Evolutionary conservation across 2,329 filamentous ascomycete species (phyloP).

Genomic region (Claviceps digitariae): DNA sequence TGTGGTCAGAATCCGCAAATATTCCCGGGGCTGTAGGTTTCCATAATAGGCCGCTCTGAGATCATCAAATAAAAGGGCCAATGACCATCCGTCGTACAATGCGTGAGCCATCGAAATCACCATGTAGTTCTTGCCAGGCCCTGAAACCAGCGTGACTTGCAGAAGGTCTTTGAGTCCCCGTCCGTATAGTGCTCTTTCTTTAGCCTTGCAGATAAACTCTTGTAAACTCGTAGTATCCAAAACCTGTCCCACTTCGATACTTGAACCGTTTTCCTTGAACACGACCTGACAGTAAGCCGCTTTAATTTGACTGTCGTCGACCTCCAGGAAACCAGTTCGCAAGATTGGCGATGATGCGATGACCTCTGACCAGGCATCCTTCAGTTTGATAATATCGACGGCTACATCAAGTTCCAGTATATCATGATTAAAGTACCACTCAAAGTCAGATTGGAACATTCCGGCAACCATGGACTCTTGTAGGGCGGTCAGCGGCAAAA

Average conservation of each 20-base stretch:
- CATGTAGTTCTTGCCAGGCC: conserved; percentile 26
- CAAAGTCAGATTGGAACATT: conserved; percentile 62
- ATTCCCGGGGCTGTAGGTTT: conserved; percentile 25
- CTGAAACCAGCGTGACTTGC: conserved; percentile 31
- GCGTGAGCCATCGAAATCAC: conserved; percentile 70
- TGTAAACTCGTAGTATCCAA: conserved; percentile 20
- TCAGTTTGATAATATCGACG: conserved; percentile 43
- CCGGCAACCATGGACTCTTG: conserved; percentile 79
- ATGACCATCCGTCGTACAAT: conserved; percentile 80
- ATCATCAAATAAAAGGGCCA: conserved; percentile 59
- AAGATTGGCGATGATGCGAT: conserved; percentile 53
- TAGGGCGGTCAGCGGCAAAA: conserved; percentile 66
- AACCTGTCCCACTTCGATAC: conserved; percentile 13
- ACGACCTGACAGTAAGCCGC: conserved; percentile 38
- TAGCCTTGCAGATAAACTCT: conserved; percentile 23
- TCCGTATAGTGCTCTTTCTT: conserved; percentile 20
- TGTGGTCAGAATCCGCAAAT: conserved; percentile 11
- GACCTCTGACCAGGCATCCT: conserved; percentile 47
- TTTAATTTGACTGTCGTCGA: conserved; percentile 46
- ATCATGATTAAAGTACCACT: conserved; percentile 77
- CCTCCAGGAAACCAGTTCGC: conserved; percentile 56
- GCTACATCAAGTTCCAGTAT: conserved; percentile 45
- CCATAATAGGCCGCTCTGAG: conserved; percentile 50
- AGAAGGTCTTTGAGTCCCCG: conserved; percentile 28
- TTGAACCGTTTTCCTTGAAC: conserved; percentile 11